phyloP scores from a whole-genome alignment of 2,329 filamentous ascomycete genomes.

The Coniella lustricola region DNA sequence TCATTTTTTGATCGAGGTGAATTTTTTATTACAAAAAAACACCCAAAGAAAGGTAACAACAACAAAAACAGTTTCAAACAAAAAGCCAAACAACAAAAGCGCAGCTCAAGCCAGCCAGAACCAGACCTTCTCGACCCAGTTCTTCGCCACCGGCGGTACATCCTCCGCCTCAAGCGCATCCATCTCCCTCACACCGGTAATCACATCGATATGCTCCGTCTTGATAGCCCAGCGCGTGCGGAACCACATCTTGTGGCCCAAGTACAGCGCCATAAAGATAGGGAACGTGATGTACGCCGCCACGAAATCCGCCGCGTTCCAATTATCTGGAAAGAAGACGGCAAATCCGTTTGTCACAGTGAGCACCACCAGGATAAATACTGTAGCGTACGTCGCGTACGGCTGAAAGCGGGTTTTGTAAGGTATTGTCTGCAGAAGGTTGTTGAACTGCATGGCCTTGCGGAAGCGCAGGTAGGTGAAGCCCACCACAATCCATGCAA shows the following conservation, averaged over 20 bases:
- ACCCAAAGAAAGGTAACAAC: too few species aligned
- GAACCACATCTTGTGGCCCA: slow-evolving; percentile 50
- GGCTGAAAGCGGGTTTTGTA: slow-evolving; percentile 50
- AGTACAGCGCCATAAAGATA: slow-evolving; percentile 53
- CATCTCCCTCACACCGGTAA: slow-evolving; percentile 56
- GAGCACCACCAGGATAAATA: slow-evolving; percentile 54
- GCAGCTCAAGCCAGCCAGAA: slow-evolving; percentile 43
- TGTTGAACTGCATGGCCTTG: slow-evolving; percentile 45
- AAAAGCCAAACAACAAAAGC: too few species aligned
- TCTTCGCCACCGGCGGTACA: slow-evolving; percentile 39
- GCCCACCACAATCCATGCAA: slow-evolving; percentile 54
- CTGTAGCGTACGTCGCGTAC: slow-evolving; percentile 55
- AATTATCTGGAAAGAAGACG: slow-evolving; percentile 62
- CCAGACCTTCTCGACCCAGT: slow-evolving; percentile 46
- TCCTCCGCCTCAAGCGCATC: slow-evolving; percentile 48
- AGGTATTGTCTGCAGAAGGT: slow-evolving; percentile 42
- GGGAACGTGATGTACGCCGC: slow-evolving; percentile 57
- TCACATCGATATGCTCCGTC: slow-evolving; percentile 45
- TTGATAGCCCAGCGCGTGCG: slow-evolving; percentile 36
- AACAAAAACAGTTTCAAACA: too few species aligned
- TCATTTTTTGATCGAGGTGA: too few species aligned
- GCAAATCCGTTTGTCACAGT: slow-evolving; percentile 69
- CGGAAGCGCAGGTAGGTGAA: slow-evolving; percentile 55
- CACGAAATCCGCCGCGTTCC: slow-evolving; percentile 57
- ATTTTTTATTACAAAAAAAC: too few species aligned